Evolutionary conservation across 345 rosid species (phyloP), one percentile per base, ranked within the genome.

Genomic region (Psidium friedrichsthalianum): DNA sequence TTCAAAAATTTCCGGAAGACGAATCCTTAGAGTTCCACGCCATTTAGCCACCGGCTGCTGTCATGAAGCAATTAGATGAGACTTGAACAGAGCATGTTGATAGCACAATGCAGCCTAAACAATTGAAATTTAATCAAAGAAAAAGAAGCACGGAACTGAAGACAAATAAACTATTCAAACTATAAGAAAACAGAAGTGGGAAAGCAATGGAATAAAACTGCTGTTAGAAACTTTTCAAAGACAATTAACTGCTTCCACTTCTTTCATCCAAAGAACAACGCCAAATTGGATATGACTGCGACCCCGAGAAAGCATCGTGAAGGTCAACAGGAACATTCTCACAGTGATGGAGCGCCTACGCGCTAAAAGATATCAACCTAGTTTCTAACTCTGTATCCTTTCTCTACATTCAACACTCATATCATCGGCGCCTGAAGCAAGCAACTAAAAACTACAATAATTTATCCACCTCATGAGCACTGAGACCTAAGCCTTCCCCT

Each of bases 11-110:
- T 59, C 86, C 80, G 3, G 89, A 84, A 25, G 57, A 32, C 51
- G 86, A 32, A 86, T 89, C 91, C 82, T 90, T 86, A n/a, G 81
- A 83, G 54, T 85, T 82, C 69, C 83, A 84, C 88, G 91, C 98
- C 96, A 95, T 92, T 85, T 86, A 86, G 85, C 86, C 56, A 82
- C 87, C 13, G 29, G 89, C 91, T 86, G 88, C 86, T 52, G 25
- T 51, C 57, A 51, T 32, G 42, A 52, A 36, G 47, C 22, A 52
- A 82, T 52, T 82, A 29, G 8, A 82, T 82, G 55, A 52, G 80
- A 69, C 80, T 82, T 52, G 53, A 82, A 82, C 54, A 49, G 16
- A n/a, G n/a, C 25, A 25, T 11, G 25, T 82, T 11, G 83, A 82
- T 49, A 49, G 83, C 83, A 47, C 24, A 20, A 18, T 18, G 14